These are phyloP conservation scores for Colletotrichum sp. DNA, from an alignment of 2,329 filamentous ascomycete species.

Conservation along the genomic window DNA sequence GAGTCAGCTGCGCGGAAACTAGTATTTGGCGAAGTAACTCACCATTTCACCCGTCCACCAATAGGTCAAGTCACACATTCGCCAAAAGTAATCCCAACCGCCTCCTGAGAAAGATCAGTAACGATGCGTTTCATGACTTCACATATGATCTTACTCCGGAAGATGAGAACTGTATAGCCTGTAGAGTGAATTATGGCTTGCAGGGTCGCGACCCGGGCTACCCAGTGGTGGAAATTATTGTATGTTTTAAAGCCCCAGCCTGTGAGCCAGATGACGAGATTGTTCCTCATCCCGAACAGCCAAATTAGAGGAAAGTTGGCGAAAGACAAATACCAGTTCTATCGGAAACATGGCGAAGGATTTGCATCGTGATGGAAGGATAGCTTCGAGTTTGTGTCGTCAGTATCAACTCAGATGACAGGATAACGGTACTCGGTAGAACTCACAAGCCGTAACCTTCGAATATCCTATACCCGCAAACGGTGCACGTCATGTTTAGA, in stretches of 20 bases:
- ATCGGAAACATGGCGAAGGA: constrained; percentile 63
- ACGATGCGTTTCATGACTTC: not conserved
- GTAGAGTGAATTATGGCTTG: constrained; percentile 68
- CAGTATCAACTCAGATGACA: not conserved
- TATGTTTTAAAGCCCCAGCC: constrained; percentile 73
- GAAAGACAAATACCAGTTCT: constrained; percentile 69
- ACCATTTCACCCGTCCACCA: constrained; percentile 56
- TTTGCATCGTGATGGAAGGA: constrained; percentile 33
- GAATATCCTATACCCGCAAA: not conserved
- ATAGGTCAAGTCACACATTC: constrained; percentile 49
- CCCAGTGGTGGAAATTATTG: constrained; percentile 71
- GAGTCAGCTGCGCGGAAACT: not conserved
- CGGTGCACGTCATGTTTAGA: not conserved
- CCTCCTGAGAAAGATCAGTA: constrained; percentile 34
- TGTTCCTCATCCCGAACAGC: constrained; percentile 72
- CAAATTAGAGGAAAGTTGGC: constrained; percentile 69
- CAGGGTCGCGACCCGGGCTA: constrained; percentile 65
- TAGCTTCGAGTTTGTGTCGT: constrained; percentile 30
- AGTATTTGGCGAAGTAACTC: constrained; percentile 11
- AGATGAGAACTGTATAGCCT: constrained; percentile 57
- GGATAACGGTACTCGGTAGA: not conserved
- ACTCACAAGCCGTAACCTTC: not conserved
- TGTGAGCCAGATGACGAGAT: constrained; percentile 68
- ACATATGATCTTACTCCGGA: constrained; percentile 31
- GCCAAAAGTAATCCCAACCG: constrained; percentile 37